A percentile compares a stretch with the other conserved stretches of the same genome.
Conservation (phyloP, 2,329 filamentous ascomycete genomes). For the Xylariales sp. region DNA sequence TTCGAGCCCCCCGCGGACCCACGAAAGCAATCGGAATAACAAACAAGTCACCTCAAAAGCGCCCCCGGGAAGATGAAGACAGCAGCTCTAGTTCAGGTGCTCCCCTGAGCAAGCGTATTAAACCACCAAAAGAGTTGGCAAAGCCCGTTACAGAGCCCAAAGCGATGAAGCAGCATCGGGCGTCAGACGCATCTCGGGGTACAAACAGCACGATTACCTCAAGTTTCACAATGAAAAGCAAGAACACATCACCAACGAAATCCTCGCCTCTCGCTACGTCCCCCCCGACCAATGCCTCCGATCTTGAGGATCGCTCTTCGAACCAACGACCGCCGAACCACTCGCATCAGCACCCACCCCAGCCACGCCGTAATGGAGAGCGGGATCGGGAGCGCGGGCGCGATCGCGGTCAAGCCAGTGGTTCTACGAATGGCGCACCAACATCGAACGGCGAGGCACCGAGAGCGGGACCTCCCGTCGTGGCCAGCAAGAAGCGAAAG, state of each 20-base stretch:
- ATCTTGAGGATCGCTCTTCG: constrained; percentile 60
- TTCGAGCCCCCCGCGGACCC: constrained; percentile 45
- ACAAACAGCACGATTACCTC: constrained; percentile 53
- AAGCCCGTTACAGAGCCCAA: constrained; percentile 50
- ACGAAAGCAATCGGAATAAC: constrained; percentile 47
- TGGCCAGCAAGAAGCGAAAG: constrained; percentile 58
- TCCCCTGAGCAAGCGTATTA: constrained; percentile 68
- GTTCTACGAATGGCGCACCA: constrained; percentile 41
- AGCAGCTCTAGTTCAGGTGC: constrained; percentile 71
- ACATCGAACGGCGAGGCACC: constrained; percentile 39
- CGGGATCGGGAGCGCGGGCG: constrained; percentile 40
- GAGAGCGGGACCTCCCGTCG: constrained; percentile 9
- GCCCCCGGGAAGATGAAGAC: constrained; percentile 64
- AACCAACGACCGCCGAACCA: constrained; percentile 40
- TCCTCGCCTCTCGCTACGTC: constrained; percentile 74
- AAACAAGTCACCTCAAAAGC: constrained; percentile 59
- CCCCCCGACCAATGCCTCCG: constrained; percentile 73
- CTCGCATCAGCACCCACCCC: constrained; percentile 34
- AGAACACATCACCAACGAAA: constrained; percentile 69
- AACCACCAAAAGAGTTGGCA: constrained; percentile 57
- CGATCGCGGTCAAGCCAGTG: constrained; percentile 39
- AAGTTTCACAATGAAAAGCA: constrained; percentile 58
- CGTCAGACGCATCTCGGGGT: constrained; percentile 61
- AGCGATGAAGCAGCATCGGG: constrained; percentile 58
- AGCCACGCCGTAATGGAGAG: constrained; percentile 42